Evolutionary conservation across 1,139 yeast species (phyloP), one percentile per base, ranked within the genome.

Genomic region (Tardiomyces blankii): DNA sequence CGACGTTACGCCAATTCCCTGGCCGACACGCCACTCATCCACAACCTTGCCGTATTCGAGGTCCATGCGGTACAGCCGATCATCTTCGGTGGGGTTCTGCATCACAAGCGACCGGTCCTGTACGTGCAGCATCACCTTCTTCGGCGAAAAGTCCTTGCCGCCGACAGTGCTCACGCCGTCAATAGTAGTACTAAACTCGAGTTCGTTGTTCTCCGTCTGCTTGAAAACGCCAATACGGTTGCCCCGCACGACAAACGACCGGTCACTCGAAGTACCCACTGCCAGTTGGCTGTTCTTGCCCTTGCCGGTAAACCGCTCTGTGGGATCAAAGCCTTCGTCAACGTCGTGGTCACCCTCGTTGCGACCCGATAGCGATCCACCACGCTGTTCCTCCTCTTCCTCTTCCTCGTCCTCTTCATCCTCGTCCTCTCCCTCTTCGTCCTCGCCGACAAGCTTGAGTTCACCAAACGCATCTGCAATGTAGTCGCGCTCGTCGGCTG

Each of bases 161-260:
- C 70, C 62, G 14, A 76, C 63, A 44, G 72, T 72, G n/a, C 73
- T 61, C 32, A 87, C 62, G 52, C 78, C 73, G 42, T 75, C 74
- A 49, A 87, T 83, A 0, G 94, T 75, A 1, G 94, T 78, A 33
- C 74, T 68, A 55, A 75, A 87, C 48, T 78, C 74, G 42, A 87
- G 64, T 18, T 67, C 72, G 44, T 74, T 74, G 25, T 68, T 70
- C 12, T 69, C 74, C 28, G 73, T 72, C 25, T 80, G 75, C 56
- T 74, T 79, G 65, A 86, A 86, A 5, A 88, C 89, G 19, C 96
- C 96, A 46, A 88, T 69, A 54, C 77, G 78, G 60, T 85, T 69
- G 8, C 89, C 95, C 53, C 94, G 75, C 0, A 83, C 80, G 28
- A 88, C 91, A 61, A 74, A 88, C 0, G 94, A 74, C 35, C 93